Conservation (phyloP, 129 eudicot species). For the Ambrosia trifida region DNA sequence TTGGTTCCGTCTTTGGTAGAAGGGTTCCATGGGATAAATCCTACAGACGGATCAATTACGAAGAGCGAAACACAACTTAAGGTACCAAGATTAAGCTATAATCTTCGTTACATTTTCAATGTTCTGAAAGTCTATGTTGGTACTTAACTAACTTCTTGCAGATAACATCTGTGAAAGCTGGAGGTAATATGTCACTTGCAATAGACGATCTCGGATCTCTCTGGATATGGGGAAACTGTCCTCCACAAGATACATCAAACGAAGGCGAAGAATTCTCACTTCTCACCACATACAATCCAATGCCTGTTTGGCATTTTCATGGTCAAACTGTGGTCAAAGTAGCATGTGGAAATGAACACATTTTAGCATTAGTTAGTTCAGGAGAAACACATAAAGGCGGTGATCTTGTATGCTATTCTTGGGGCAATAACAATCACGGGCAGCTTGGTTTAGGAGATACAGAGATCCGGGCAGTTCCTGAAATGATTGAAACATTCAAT, state of each 20-base stretch:
- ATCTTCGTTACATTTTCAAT: neutral
- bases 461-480: conserved; percentile 51
- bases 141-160: conserved; percentile 28
- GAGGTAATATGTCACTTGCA: conserved; percentile 98
- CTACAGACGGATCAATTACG: conserved; percentile 38
- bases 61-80: conserved; percentile 47
- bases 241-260: conserved; percentile 44
- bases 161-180: conserved; percentile 78
- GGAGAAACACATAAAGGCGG: conserved; percentile 53
- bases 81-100: conserved; percentile 37
- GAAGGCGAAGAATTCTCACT: conserved; percentile 54
- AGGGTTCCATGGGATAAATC: conserved; percentile 51
- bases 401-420: conserved; percentile 75
- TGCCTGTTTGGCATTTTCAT: conserved; percentile 72
- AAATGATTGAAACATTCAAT: conserved; percentile 48
- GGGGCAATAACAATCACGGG: conserved; percentile 86
- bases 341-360: conserved; percentile 94
- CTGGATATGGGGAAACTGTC: conserved; percentile 98
- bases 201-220: conserved; percentile 70
- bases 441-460: conserved; percentile 95
- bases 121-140: neutral
- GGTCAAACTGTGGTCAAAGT: conserved; percentile 96
- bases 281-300: conserved; percentile 46
- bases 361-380: conserved; percentile 75
- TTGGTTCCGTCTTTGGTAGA: conserved; percentile 58